A percentile compares a stretch with the other conserved stretches of the same genome.
Evolutionary conservation across 257 asterid species (phyloP).

Genomic region (Solanum rostratum): DNA sequence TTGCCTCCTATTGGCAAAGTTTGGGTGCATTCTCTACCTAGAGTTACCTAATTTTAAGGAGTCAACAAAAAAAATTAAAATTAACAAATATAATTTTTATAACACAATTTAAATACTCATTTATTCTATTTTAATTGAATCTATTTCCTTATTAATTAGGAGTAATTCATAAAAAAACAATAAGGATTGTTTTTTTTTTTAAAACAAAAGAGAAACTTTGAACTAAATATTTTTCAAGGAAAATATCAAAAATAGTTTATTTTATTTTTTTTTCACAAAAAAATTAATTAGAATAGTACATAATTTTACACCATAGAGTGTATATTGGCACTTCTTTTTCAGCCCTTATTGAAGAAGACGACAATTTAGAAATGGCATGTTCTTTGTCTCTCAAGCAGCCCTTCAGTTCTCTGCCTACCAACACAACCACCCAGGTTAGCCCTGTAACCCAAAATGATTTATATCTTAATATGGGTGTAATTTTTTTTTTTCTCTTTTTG

Average conservation of each 20-base stretch:
- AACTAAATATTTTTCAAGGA: not conserved
- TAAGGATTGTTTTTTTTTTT: no score
- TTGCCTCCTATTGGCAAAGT: not conserved
- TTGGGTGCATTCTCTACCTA: not conserved
- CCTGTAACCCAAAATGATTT: not conserved
- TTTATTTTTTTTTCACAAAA: not conserved
- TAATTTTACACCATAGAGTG: not conserved
- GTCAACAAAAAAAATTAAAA: no score
- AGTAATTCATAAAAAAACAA: no score
- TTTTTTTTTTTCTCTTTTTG: not conserved
- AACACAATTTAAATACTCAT: no score
- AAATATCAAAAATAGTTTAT: not conserved
- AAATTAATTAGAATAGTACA: not conserved
- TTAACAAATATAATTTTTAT: no score
- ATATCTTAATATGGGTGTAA: not conserved
- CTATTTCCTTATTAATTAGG: not conserved
- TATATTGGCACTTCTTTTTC: not conserved
- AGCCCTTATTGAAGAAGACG: not conserved
- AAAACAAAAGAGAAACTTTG: no score
- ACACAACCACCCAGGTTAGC: constrained; percentile 27
- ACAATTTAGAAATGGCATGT: constrained; percentile 27
- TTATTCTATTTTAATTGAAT: not conserved
- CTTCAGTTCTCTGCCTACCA: constrained; percentile 5
- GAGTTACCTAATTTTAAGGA: not conserved
- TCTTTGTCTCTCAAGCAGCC: constrained; percentile 35